Conservation (phyloP, 768 basidiomycete genomes). For the Amanita fuliginea region DNA sequence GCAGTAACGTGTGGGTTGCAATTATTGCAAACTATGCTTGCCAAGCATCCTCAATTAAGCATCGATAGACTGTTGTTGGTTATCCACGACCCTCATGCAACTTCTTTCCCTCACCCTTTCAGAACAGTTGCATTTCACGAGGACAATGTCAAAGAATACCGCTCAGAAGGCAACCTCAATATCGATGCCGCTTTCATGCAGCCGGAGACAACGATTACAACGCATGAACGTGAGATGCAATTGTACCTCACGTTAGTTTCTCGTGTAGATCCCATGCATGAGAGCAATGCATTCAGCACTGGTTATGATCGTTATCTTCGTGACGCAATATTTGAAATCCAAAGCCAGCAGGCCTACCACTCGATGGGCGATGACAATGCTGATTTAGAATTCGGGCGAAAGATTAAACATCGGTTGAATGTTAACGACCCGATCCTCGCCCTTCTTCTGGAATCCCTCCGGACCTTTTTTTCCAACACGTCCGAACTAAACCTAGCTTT, state of each 20-base stretch:
- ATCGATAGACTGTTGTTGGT: constrained; percentile 62
- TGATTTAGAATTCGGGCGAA: constrained; percentile 27
- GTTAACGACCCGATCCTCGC: constrained; percentile 69
- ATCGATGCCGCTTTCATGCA: constrained; percentile 48
- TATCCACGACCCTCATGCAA: constrained; percentile 60
- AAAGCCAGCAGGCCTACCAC: constrained; percentile 50
- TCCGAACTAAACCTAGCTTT: constrained; percentile 84
- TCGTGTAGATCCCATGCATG: constrained; percentile 62
- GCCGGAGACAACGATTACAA: constrained; percentile 66
- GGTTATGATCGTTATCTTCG: constrained; percentile 76
- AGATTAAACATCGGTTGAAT: constrained; percentile 64
- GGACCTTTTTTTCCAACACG: constrained; percentile 75
- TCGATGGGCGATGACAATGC: constrained; percentile 27
- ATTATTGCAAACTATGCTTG: constrained; percentile 66
- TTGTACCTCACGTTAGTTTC: constrained; percentile 72
- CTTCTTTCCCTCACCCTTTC: constrained; percentile 57
- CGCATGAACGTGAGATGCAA: constrained; percentile 76
- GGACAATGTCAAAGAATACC: constrained; percentile 9
- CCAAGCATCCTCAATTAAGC: constrained; percentile 53
- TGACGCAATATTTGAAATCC: constrained; percentile 62
- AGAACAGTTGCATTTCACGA: constrained; percentile 15
- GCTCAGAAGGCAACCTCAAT: constrained; percentile 27
- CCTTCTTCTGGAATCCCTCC: constrained; percentile 55
- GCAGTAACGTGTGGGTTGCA: constrained; percentile 72
- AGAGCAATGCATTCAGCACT: constrained; percentile 67